phyloP scores from a whole-genome alignment of 495 filamentous ascomycete genomes.

The Neurospora sp. region DNA sequence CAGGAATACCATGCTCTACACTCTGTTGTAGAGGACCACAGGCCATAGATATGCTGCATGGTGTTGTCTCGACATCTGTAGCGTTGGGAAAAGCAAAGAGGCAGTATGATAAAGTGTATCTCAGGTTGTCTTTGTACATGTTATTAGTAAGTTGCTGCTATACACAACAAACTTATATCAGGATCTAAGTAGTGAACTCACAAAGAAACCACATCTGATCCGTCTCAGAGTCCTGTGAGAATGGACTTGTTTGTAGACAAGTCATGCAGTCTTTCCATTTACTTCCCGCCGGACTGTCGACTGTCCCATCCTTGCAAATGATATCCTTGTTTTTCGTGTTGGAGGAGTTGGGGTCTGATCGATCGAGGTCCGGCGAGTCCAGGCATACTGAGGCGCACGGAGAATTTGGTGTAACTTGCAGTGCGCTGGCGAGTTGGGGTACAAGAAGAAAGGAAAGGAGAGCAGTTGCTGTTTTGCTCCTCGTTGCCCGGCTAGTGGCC shows the following conservation, averaged over 20 bases:
- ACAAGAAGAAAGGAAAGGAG: slow-evolving; percentile 17
- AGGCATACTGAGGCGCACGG: slow-evolving; percentile 39
- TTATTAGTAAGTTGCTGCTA: background rate
- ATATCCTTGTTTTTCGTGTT: slow-evolving; percentile 35
- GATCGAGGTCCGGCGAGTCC: slow-evolving; percentile 26
- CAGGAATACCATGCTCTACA: slow-evolving; percentile 22
- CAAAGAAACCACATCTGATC: slow-evolving; percentile 45
- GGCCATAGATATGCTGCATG: slow-evolving; percentile 32
- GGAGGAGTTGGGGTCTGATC: slow-evolving; percentile 36
- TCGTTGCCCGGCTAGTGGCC: background rate
- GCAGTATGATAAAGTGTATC: slow-evolving; percentile 36
- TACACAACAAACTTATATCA: background rate
- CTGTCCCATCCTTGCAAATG: slow-evolving; percentile 29
- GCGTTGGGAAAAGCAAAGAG: slow-evolving; percentile 38
- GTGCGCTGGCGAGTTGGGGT: slow-evolving; percentile 15
- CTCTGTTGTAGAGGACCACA: slow-evolving; percentile 27
- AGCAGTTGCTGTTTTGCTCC: background rate
- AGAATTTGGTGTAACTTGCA: slow-evolving; percentile 43
- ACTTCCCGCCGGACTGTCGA: slow-evolving; percentile 22
- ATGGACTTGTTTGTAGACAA: slow-evolving; percentile 41
- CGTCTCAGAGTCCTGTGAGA: slow-evolving; percentile 30
- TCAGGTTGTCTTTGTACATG: slow-evolving; percentile 29
- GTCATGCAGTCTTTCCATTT: slow-evolving; percentile 41
- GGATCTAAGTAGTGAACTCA: slow-evolving; percentile 17
- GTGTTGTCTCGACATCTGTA: slow-evolving; percentile 23